phyloP scores from a whole-genome alignment of 2,329 filamentous ascomycete species.

The Aspergillus pseudoviridinutans region DNA sequence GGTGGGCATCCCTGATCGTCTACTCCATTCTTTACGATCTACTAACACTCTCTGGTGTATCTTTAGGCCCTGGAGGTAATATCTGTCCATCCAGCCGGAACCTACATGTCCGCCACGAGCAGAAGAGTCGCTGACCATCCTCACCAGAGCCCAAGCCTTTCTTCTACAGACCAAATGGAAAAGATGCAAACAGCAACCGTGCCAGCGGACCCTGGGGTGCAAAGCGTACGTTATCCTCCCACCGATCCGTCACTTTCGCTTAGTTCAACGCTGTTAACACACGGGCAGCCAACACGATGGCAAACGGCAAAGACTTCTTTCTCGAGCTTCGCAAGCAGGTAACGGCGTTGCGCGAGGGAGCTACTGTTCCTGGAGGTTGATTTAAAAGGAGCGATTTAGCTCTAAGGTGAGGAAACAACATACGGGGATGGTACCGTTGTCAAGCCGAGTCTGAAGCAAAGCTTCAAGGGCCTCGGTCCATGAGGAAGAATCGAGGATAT shows the following conservation, averaged over 20 bases:
- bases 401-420: neutral
- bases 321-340: slow-evolving; percentile 48
- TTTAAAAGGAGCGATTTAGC: neutral
- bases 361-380: slow-evolving; percentile 34
- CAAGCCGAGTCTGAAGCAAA: neutral
- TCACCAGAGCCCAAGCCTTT: slow-evolving; percentile 29
- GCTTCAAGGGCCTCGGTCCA: neutral
- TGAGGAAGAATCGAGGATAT: neutral
- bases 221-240: slow-evolving; percentile 35
- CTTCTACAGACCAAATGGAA: slow-evolving; percentile 38
- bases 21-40: neutral
- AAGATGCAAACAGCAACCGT: slow-evolving; percentile 33
- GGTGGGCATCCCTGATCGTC: slow-evolving; percentile 22
- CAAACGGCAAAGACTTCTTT: slow-evolving; percentile 48
- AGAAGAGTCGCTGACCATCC: slow-evolving; percentile 3
- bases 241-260: neutral
- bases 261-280: slow-evolving; percentile 5
- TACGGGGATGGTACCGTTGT: neutral
- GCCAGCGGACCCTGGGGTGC: slow-evolving; percentile 41
- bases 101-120: neutral
- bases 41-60: neutral
- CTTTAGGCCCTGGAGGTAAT: slow-evolving; percentile 29
- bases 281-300: slow-evolving; percentile 43
- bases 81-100: slow-evolving; percentile 2
- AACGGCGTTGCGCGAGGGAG: slow-evolving; percentile 35